Percentiles rank a stretch among this genome's conserved stretches.
phyloP scores from a whole-genome alignment of 192 early-diverging fungal species.

The Coemansia sp. region DNA sequence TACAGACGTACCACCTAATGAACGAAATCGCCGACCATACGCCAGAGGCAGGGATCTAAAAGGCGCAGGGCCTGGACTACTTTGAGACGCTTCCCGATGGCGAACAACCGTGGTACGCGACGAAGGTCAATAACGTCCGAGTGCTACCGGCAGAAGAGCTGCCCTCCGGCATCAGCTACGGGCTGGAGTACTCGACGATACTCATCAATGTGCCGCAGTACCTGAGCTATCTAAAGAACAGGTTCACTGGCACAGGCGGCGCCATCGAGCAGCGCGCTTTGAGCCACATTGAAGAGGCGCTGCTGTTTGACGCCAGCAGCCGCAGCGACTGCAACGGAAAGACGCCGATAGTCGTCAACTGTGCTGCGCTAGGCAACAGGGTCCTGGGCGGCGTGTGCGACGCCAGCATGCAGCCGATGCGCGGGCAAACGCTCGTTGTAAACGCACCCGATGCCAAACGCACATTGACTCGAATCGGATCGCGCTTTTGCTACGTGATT shows the following conservation, averaged over 20 bases:
- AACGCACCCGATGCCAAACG: slow-evolving; percentile 68
- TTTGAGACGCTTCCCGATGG: slow-evolving; percentile 14
- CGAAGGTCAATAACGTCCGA: slow-evolving; percentile 1
- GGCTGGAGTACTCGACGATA: slow-evolving; percentile 35
- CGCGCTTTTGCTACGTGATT: slow-evolving; percentile 39
- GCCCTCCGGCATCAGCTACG: slow-evolving; percentile 15
- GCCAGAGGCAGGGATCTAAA: slow-evolving; percentile 27
- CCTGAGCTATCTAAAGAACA: slow-evolving; percentile 22
- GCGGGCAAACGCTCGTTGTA: slow-evolving; percentile 84
- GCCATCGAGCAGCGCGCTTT: slow-evolving; percentile 6
- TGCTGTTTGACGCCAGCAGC: not conserved
- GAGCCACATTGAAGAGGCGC: slow-evolving; percentile 21
- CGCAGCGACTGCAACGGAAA: not conserved
- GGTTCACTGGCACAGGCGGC: slow-evolving; percentile 21
- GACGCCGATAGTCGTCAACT: slow-evolving; percentile 69
- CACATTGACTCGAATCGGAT: slow-evolving; percentile 59
- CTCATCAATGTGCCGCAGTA: slow-evolving; percentile 46
- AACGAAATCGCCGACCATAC: slow-evolving; percentile 13
- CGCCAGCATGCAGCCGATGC: slow-evolving; percentile 67
- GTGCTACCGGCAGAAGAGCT: slow-evolving; percentile 15
- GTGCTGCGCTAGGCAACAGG: slow-evolving; percentile 73
- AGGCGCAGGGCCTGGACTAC: slow-evolving; percentile 13
- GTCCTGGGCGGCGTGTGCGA: slow-evolving; percentile 76
- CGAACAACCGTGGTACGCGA: slow-evolving; percentile 10
- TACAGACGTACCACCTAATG: slow-evolving; percentile 25